These are phyloP conservation scores for Pelargonium cotyledonis DNA, from an alignment of 441 rosid species.

Conservation along the genomic window DNA sequence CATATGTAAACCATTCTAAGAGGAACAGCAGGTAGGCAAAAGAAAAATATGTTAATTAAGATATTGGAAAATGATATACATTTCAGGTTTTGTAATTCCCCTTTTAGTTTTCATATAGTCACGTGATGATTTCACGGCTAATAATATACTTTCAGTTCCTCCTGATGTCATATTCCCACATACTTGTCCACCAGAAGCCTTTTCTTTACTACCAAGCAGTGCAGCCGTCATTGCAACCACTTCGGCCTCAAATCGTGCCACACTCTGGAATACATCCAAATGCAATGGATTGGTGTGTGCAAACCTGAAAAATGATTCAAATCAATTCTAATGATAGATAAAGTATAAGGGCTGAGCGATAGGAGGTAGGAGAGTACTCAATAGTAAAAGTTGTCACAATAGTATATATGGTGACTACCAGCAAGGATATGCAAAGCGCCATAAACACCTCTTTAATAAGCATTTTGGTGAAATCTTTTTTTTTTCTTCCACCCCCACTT, in stretches of 20 bases:
- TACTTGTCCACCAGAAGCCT: slow-evolving; percentile 69
- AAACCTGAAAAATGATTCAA: slow-evolving; percentile 57
- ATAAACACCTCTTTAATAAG: too few species aligned
- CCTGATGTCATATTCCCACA: slow-evolving; percentile 99
- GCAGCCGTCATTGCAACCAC: slow-evolving; percentile 95
- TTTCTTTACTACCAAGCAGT: slow-evolving; percentile 63
- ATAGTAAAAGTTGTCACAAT: slow-evolving; percentile 3
- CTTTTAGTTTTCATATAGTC: slow-evolving; percentile 85
- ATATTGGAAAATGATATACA: slow-evolving; percentile 33
- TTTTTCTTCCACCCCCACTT: too few species aligned
- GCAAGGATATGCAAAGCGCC: too few species aligned
- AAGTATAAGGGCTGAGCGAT: neutral
- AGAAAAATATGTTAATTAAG: neutral
- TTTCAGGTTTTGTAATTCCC: slow-evolving; percentile 91
- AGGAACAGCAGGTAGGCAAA: slow-evolving; percentile 9
- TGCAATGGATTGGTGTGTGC: slow-evolving; percentile 95
- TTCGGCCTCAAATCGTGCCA: slow-evolving; percentile 86
- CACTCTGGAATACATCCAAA: slow-evolving; percentile 74
- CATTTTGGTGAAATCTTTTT: too few species aligned
- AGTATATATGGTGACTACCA: neutral
- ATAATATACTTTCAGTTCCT: slow-evolving; percentile 89
- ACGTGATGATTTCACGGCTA: slow-evolving; percentile 90
- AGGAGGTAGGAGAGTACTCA: slow-evolving; percentile 2
- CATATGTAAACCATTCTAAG: slow-evolving; percentile 15
- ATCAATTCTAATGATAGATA: slow-evolving; percentile 9